These are phyloP conservation scores for Aspergillus sp. DNA, from an alignment of 2,329 filamentous ascomycete species.

Conservation along the genomic window DNA sequence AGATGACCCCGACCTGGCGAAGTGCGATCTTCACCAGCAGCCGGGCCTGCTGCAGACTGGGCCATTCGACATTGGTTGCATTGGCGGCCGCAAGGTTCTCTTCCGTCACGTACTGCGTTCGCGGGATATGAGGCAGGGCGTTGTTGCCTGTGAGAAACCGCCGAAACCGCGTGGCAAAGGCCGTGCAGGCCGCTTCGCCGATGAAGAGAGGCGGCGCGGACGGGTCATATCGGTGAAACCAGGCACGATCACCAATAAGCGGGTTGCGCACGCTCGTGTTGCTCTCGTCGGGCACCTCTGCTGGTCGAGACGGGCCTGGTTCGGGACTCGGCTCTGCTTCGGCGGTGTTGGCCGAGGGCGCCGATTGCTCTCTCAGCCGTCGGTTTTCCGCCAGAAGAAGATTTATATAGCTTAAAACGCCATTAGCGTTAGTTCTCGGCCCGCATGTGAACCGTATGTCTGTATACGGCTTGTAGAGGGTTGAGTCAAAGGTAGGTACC, in stretches of 20 bases:
- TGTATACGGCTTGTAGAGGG: not conserved
- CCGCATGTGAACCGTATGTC: not conserved
- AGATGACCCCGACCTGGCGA: constrained; percentile 35
- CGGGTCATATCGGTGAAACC: constrained; percentile 36
- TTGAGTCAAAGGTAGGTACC: constrained; percentile 17
- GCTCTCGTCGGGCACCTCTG: constrained; percentile 25
- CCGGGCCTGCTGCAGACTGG: constrained; percentile 35
- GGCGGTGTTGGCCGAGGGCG: constrained; percentile 24
- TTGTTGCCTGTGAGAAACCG: constrained; percentile 34
- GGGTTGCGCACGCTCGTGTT: constrained; percentile 32
- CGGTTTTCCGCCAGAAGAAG: constrained; percentile 33
- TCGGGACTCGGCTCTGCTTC: constrained; percentile 18
- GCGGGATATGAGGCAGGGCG: constrained; percentile 31
- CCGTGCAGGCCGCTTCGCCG: constrained; percentile 40
- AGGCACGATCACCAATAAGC: constrained; percentile 35
- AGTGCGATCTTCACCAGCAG: constrained; percentile 38
- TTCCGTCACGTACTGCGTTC: constrained; percentile 35
- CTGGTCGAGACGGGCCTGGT: constrained; percentile 16
- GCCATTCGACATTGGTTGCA: constrained; percentile 32
- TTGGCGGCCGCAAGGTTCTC: constrained; percentile 29
- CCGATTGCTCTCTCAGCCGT: constrained; percentile 30
- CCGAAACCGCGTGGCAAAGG: constrained; percentile 40
- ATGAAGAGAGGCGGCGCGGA: constrained; percentile 38
- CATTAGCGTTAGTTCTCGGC: not conserved
- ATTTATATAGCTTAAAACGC: constrained; percentile 28